Conservation (phyloP, 441 rosid genomes). For the Adansonia rubrostipa region DNA sequence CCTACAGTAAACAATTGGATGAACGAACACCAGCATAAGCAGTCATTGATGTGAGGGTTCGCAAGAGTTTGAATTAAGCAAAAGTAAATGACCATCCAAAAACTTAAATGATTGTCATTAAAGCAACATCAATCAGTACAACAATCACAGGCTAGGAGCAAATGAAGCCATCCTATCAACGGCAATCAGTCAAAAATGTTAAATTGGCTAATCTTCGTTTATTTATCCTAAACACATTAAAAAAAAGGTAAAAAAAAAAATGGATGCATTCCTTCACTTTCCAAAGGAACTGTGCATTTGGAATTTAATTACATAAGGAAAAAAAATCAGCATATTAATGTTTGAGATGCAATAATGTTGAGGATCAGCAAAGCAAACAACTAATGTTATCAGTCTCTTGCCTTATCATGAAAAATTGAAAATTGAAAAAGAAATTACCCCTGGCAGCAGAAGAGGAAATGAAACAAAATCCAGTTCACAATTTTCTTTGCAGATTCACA, state of each 20-base stretch:
- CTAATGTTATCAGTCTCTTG: neutral
- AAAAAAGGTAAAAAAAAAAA: too few relatives aligned
- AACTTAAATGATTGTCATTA: neutral
- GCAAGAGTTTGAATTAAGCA: neutral
- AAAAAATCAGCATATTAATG: neutral
- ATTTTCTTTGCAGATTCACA: neutral
- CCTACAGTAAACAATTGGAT: neutral
- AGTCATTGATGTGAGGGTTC: neutral
- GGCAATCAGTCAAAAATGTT: neutral
- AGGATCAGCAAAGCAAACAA: neutral
- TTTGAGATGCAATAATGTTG: neutral
- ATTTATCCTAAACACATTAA: neutral
- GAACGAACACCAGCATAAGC: conserved; percentile 3
- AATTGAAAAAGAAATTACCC: neutral
- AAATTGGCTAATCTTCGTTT: neutral
- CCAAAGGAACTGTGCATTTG: neutral
- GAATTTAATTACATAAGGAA: neutral
- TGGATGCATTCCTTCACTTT: neutral
- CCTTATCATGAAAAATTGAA: neutral
- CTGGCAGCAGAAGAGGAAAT: neutral
- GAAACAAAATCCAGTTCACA: neutral
- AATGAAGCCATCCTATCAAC: neutral
- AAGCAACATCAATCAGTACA: neutral
- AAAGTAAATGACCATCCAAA: conserved; percentile 52
- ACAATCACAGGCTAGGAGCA: neutral